Base-by-base conservation (phyloP, 306 rosid species). In the Quercus agrifolia region DNA sequence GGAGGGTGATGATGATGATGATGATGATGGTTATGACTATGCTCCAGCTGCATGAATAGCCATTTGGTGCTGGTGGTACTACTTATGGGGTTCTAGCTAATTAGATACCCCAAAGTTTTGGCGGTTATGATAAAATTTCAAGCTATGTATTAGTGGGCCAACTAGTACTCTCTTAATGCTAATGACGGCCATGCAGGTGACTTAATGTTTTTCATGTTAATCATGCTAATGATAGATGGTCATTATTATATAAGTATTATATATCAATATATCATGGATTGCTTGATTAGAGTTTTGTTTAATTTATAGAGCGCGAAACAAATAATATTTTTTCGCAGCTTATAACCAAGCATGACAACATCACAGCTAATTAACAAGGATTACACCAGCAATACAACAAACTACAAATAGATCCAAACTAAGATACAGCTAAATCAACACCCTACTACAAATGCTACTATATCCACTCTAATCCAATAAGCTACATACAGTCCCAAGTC, bases 41-140 rank as follows among this genome's bases (percentile, higher is more conserved):
- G 90, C 91, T 38, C 92, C 89, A 0, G 90, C 92, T 23, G 92
- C 94, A 71, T 75, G 77, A 79, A 11, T 35, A 20, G 12, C 20
- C 49, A 33, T 67, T 17, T 31, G 5, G 11, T 30, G 31, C 6
- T 30, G 18, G 19, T 28, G 6, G 23, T 67, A 33, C 3, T 35
- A 18, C 52, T 8, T 57, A 57, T 21, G 27, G 61, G 4, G 19
- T 18, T 21, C 27, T 57, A 20, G 25, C 27, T 6, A 57, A 57
- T 57, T 57, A 57, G 63, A 57, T 0, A 57, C 63, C 27, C 63
- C 63, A n/a, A n/a, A 57, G 27, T n/a, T 57, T 57, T 49, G 54
- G 15, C 5, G 54, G 54, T 49, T 49, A 49, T 49, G 54, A 3
- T 49, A 11, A 12, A 49, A 49, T 49, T 49, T 49, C 54, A 49